A percentile compares a stretch with the other conserved stretches of the same genome.
These are phyloP conservation scores for Yarrowia keelungensis DNA, from an alignment of 805 yeast genomes.

Conservation along the genomic window DNA sequence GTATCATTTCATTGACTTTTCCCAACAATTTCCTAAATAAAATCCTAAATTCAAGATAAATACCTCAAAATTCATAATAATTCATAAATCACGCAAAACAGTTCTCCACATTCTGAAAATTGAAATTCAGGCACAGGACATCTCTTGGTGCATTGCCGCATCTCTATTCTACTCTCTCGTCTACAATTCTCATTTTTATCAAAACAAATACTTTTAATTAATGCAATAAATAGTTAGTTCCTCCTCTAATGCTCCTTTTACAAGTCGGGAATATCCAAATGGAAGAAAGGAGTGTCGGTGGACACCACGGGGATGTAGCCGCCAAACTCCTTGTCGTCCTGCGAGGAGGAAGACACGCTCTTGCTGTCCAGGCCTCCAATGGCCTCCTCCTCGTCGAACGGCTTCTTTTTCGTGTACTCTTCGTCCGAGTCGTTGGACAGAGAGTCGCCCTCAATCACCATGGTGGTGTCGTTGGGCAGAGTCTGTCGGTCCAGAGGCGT, in stretches of 20 bases:
- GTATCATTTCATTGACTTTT: too few species aligned
- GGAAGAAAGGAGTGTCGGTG: conserved; percentile 78
- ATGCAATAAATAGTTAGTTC: conserved; percentile 32
- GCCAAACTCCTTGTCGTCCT: conserved; percentile 49
- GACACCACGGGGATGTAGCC: conserved; percentile 62
- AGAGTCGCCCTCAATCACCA: conserved; percentile 33
- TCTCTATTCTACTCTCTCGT: too few species aligned
- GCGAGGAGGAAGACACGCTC: conserved; percentile 38
- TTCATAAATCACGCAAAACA: too few species aligned
- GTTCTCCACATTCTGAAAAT: too few species aligned
- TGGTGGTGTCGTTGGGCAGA: conserved; percentile 14
- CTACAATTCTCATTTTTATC: too few species aligned
- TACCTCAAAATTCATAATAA: too few species aligned
- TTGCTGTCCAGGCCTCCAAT: conserved; percentile 19
- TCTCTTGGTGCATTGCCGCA: too few species aligned
- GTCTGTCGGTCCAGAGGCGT: conserved; percentile 13
- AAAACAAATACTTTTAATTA: conserved; percentile 21
- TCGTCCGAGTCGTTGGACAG: conserved; percentile 32
- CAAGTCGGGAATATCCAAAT: conserved; percentile 70
- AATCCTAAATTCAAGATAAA: too few species aligned
- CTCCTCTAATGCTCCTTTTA: background rate
- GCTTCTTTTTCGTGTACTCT: conserved; percentile 36
- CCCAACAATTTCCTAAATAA: too few species aligned
- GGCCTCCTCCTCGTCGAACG: conserved; percentile 42
- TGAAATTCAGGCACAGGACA: too few species aligned